Percentiles rank a stretch among this genome's conserved stretches.
Evolutionary conservation across 495 filamentous ascomycete genomes (phyloP).

Genomic region (Podospora fimiseda): DNA sequence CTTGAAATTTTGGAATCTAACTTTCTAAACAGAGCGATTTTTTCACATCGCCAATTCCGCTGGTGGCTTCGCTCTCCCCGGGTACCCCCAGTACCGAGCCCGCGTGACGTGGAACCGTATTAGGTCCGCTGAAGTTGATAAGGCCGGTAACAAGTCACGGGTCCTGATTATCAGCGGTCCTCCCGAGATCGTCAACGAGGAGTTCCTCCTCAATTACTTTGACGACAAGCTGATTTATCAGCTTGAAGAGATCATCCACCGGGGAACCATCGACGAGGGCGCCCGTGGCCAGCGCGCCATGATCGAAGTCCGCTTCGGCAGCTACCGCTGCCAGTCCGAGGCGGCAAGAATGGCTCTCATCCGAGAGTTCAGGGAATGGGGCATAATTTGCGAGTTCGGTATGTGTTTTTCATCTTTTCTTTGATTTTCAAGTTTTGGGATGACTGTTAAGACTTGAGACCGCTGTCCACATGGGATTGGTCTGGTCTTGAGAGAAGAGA

Average conservation of each 20-base stretch:
- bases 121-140: conserved; percentile 19
- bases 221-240: conserved; percentile 21
- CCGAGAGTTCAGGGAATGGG: conserved; percentile 24
- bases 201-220: conserved; percentile 17
- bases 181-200: conserved; percentile 12
- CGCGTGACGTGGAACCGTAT: conserved; percentile 23
- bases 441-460: not conserved
- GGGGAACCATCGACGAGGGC: not conserved
- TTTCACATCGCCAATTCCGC: not conserved
- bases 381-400: conserved; percentile 22
- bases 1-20: not conserved
- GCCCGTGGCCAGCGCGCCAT: conserved; percentile 7
- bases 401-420: not conserved
- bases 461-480: not conserved
- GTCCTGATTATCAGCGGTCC: conserved; percentile 25
- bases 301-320: conserved; percentile 38
- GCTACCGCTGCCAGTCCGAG: conserved; percentile 38
- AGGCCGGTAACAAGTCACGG: conserved; percentile 13
- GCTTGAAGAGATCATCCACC: conserved; percentile 14
- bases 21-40: conserved; percentile 16
- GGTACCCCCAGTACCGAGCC: not conserved
- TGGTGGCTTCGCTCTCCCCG: not conserved
- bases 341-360: conserved; percentile 30
- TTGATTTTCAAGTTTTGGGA: not conserved
- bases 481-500: no score